Base-by-base conservation (phyloP, 805 yeast genomes). In the Sugiyamaella chiloensis region DNA sequence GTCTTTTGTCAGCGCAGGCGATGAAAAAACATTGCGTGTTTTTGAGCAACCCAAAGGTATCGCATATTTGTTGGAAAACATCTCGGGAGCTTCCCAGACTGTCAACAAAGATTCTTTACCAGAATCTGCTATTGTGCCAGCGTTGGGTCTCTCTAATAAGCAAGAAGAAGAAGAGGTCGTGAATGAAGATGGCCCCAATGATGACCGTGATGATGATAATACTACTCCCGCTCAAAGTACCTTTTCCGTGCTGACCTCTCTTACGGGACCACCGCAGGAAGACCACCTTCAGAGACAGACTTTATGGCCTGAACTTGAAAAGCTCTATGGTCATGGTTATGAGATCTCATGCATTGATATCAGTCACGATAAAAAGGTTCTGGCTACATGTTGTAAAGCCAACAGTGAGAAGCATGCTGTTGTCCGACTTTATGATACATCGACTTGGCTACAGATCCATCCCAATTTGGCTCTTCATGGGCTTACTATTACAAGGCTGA, bases 291-390 rank as follows among this genome's bases (percentile, higher is more conserved):
- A 93, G 63, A 76, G 98, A 60, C 87, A 83, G 61, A 87, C 98
- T 0, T 70, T 93, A 45, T 93, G 95, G 84, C 99, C 99, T 0
- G 99, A 93, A 62, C 70, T 84, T 47, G 99, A 93, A 59, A 93
- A 93, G 63, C 67, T 93, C 37, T 93, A 93, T 60, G 99, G 99
- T 0, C 99, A 93, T 64, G 99, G 99, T 6, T 95, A 88, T 66
- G 99, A 95, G 63, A 80, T 90, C 31, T 80, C 88, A 0, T 76
- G 91, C 39, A 74, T 89, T 32, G 95, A 86, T 45, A 76, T 81
- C 1, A 79, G 88, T 6, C 80, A 83, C 3, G 81, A 77, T 57
- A 76, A 79, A 11, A 62, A 68, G 30, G 63, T 84, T 21, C 74
- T 93, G 37, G 96, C 96, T 2, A 81, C 95, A 6, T 86, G 97